Conservation (phyloP, 78 protist genomes). For the Monocercomonoides exilis region DNA sequence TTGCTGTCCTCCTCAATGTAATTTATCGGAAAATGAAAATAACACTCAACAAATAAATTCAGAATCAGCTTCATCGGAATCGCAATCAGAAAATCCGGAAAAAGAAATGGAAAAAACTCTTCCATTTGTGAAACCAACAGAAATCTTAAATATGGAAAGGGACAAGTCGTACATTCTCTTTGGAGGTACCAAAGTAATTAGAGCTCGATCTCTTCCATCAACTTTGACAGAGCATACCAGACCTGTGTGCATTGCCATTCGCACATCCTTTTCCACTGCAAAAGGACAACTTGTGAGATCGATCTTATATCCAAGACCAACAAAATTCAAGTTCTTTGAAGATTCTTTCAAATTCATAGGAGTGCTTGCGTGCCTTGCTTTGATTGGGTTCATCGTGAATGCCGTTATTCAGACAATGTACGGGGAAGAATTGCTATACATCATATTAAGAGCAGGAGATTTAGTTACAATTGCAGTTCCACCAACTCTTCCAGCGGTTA, state of each 20-base stretch:
- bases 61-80: too few relatives aligned
- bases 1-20: too few relatives aligned
- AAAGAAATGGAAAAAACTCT: background rate
- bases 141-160: background rate
- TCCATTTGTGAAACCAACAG: background rate
- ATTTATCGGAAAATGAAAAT: too few relatives aligned
- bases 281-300: conserved; percentile 56
- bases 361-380: conserved; percentile 34
- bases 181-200: conserved; percentile 13
- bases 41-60: too few relatives aligned
- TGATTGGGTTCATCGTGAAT: conserved; percentile 29
- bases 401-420: conserved; percentile 11
- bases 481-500: conserved; percentile 67
- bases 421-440: background rate
- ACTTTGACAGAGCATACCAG: background rate
- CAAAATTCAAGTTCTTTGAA: conserved; percentile 50
- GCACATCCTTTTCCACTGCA: conserved; percentile 53
- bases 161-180: conserved; percentile 4
- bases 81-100: too few relatives aligned
- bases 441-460: conserved; percentile 53
- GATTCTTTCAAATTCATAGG: conserved; percentile 60
- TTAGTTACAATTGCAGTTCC: conserved; percentile 73
- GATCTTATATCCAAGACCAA: conserved; percentile 60
- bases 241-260: background rate
- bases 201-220: background rate